Conservation (phyloP, 108 stramenopile species). For the Cyclotella distinguenda region DNA sequence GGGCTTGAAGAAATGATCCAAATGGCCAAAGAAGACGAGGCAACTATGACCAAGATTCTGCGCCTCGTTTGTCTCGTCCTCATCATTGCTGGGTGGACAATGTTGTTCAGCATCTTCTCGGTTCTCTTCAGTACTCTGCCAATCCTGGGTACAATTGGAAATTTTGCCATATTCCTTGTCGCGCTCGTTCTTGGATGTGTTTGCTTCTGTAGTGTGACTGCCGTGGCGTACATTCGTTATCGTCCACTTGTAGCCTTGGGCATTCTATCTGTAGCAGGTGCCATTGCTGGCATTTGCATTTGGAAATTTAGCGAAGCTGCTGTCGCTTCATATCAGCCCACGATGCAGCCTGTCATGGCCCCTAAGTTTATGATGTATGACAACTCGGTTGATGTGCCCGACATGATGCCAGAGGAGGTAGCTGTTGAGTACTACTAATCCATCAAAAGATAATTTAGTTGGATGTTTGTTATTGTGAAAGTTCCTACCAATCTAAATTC, state of each 20-base stretch:
- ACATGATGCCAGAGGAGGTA: background rate
- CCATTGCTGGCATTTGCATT: constrained; percentile 41
- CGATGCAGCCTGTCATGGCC: constrained; percentile 18
- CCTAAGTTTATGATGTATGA: constrained; percentile 16
- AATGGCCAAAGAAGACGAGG: constrained; percentile 54
- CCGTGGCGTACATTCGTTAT: constrained; percentile 53
- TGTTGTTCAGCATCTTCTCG: constrained; percentile 49
- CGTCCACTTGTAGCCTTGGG: constrained; percentile 41
- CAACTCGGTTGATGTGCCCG: constrained; percentile 4
- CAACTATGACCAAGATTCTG: constrained; percentile 39
- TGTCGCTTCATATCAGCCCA: constrained; percentile 21
- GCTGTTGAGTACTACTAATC: constrained; percentile 7
- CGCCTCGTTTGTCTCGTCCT: constrained; percentile 40
- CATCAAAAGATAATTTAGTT: too few relatives aligned
- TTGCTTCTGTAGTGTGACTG: constrained; percentile 49
- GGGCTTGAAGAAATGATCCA: constrained; percentile 50
- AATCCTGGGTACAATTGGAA: constrained; percentile 37
- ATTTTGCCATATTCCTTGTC: constrained; percentile 45
- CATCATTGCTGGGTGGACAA: constrained; percentile 48
- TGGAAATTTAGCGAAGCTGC: constrained; percentile 35
- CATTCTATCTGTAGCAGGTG: constrained; percentile 38
- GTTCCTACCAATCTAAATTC: too few relatives aligned
- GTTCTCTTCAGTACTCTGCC: constrained; percentile 43
- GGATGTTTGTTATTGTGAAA: too few relatives aligned
- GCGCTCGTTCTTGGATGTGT: constrained; percentile 43